These are phyloP conservation scores for Monosporascus sp. DNA, from an alignment of 2,329 filamentous ascomycete genomes.

Conservation along the genomic window DNA sequence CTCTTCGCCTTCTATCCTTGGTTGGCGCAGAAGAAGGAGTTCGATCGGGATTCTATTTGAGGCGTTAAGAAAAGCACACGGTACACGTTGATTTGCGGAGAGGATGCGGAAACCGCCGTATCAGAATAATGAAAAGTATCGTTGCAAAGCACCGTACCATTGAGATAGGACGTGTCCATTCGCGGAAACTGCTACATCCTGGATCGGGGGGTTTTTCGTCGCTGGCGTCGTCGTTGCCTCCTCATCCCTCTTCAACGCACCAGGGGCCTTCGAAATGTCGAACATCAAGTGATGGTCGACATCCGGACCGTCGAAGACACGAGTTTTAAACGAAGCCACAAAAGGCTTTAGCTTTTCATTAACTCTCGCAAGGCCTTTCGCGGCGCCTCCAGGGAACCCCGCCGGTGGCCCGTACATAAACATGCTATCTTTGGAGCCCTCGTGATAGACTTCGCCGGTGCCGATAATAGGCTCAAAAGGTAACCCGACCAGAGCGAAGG, in stretches of 20 bases:
- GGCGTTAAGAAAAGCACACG: conserved; percentile 26
- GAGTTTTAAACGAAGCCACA: not conserved
- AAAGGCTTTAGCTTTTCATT: not conserved
- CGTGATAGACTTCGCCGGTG: conserved; percentile 1
- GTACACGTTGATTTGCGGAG: not conserved
- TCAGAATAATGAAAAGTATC: not conserved
- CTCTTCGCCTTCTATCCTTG: conserved; percentile 34
- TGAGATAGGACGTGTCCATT: not conserved
- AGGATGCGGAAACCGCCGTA: not conserved
- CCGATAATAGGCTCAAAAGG: conserved; percentile 5
- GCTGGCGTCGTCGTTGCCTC: not conserved
- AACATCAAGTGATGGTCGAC: conserved; percentile 10
- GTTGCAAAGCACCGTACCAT: not conserved
- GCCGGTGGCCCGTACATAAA: conserved; percentile 2
- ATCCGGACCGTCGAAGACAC: conserved; percentile 1
- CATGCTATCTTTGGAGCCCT: conserved; percentile 4
- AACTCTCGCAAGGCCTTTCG: not conserved
- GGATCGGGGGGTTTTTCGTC: not conserved
- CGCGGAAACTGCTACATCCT: not conserved
- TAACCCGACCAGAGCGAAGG: conserved; percentile 3
- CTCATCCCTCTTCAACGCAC: not conserved
- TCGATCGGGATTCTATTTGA: conserved; percentile 27
- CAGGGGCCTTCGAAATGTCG: conserved; percentile 3
- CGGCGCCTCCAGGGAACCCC: conserved; percentile 2
- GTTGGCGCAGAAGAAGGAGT: conserved; percentile 27